Evolutionary conservation across 768 basidiomycete genomes (phyloP), one percentile per base, ranked within the genome.

Genomic region (Phaffia tasmanica): DNA sequence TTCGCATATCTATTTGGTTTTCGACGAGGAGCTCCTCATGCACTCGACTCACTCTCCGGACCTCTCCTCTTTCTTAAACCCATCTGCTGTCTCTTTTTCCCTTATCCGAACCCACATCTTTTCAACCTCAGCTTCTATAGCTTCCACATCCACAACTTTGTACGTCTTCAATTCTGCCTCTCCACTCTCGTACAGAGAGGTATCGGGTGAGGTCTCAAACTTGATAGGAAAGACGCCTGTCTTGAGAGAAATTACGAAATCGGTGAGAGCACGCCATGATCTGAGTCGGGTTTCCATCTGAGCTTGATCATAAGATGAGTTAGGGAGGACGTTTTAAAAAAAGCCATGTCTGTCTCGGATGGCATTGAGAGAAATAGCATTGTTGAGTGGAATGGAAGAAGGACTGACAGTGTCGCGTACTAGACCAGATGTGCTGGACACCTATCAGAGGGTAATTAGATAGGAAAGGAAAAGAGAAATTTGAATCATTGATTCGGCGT

Each of bases 381-480:
- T 21, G 7, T n/a, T 5, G 59, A 42, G 8, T 14, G 42, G 4
- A 1, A 61, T 2, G 57, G 35, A 42, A 4, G 21, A 19, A 29
- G 21, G 29, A 64, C 63, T 23, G 7, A 64, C 63, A 27, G 55
- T n/a, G 19, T 64, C 63, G 46, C 63, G 53, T 8, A 64, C 63
- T 4, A 64, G 25, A 11, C 63, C 63, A 18, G 50, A 54, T 5
- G 63, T 64, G 2, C 35, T 47, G 1, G 61, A 49, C 18, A 62
- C 61, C 61, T 62, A 18, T 7, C 5, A 61, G 7, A 8, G 47
- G n/a, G n/a, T n/a, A n/a, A n/a, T n/a, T n/a, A n/a, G n/a, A n/a
- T n/a, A 5, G 2, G 2, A 42, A 19, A 25, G 47, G 9, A 18
- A 6, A 47, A n/a, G 27, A 1, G 35, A 11, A 46, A 30, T 59